Evolutionary conservation across 805 yeast species (phyloP).

Genomic region (Torulaspora quercuum): DNA sequence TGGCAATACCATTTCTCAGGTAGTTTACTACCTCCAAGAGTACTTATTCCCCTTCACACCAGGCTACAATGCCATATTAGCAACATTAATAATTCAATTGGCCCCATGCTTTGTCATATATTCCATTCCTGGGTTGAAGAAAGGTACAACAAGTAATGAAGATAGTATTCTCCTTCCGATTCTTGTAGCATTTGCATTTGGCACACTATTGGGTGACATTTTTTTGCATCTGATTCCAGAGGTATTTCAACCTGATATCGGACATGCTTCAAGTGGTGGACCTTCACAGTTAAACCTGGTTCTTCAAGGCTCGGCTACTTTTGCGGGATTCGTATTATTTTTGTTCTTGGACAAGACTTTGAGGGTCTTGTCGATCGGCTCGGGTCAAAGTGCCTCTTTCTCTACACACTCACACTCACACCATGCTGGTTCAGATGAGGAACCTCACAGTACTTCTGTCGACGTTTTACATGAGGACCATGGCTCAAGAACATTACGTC

Average conservation of each 20-base stretch:
- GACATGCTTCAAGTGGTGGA: slow-evolving; percentile 34
- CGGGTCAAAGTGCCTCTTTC: slow-evolving; percentile 13
- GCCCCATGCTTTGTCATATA: slow-evolving; percentile 59
- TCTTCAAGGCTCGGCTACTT: slow-evolving; percentile 50
- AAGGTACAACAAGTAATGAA: slow-evolving; percentile 5
- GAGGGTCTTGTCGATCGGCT: slow-evolving; percentile 40
- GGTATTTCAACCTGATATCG: slow-evolving; percentile 53
- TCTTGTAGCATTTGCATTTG: slow-evolving; percentile 69
- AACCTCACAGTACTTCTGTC: slow-evolving; percentile 8
- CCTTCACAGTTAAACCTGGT: slow-evolving; percentile 3
- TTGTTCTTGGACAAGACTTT: slow-evolving; percentile 59
- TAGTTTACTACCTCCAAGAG: slow-evolving; percentile 9
- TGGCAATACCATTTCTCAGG: neutral
- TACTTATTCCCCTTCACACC: slow-evolving; percentile 37
- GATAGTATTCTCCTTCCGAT: slow-evolving; percentile 38
- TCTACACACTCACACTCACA: slow-evolving; percentile 45
- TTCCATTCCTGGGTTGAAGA: slow-evolving; percentile 48
- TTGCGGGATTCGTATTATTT: slow-evolving; percentile 58
- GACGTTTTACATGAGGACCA: neutral
- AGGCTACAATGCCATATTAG: slow-evolving; percentile 57
- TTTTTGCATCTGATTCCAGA: slow-evolving; percentile 71
- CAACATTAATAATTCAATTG: slow-evolving; percentile 61
- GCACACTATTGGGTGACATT: slow-evolving; percentile 72
- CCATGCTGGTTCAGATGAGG: slow-evolving; percentile 33
- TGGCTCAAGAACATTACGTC: slow-evolving; percentile 11